phyloP scores from a whole-genome alignment of 148 eudicot genomes.

The Cornus florida region DNA sequence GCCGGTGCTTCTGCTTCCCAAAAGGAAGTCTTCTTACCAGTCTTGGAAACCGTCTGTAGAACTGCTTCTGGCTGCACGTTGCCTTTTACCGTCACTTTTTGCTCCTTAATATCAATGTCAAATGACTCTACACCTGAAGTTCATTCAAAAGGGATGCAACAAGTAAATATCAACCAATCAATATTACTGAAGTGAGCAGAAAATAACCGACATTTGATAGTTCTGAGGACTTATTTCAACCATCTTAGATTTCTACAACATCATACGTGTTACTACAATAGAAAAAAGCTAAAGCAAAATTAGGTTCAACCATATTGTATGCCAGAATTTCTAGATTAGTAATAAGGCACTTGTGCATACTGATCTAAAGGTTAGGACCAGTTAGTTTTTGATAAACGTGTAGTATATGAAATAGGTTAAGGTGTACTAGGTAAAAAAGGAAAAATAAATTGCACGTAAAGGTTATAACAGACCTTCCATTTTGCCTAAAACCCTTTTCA shows the following conservation, averaged over 20 bases:
- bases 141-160: background rate
- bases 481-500: constrained; percentile 75
- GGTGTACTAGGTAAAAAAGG: background rate
- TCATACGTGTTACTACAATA: no score
- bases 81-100: constrained; percentile 88
- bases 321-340: background rate
- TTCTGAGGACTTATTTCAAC: no score
- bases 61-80: constrained; percentile 81
- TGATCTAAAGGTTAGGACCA: background rate
- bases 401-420: background rate
- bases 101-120: constrained; percentile 67
- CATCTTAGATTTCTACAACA: no score
- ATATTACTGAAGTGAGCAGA: background rate
- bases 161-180: background rate
- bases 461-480: constrained; percentile 69
- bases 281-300: background rate
- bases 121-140: constrained; percentile 72
- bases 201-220: no score
- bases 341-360: background rate
- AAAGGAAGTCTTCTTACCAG: constrained; percentile 77
- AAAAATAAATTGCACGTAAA: background rate
- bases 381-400: background rate
- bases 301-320: background rate
- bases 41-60: constrained; percentile 78
- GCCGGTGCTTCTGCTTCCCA: constrained; percentile 56